Conservation (phyloP, 257 asterid genomes). For the Datura wrightii region DNA sequence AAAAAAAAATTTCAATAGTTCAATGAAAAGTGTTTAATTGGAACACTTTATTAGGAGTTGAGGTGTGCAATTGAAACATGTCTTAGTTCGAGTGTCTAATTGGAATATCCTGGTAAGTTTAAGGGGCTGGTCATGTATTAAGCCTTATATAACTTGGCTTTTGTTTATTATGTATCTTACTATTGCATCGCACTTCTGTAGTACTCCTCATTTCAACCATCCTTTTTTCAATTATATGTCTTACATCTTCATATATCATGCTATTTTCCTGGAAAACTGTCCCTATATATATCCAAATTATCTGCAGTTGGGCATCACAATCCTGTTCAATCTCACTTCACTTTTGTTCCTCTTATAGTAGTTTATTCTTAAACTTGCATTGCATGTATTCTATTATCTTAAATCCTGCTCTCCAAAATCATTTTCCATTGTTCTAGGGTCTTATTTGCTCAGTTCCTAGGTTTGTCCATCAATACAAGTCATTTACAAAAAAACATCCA, state of each 20-base stretch:
- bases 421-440: conserved; percentile 2
- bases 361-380: neutral
- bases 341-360: neutral
- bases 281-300: neutral
- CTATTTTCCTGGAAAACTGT: neutral
- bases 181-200: neutral
- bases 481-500: neutral
- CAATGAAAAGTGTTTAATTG: too few species aligned
- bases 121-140: too few species aligned
- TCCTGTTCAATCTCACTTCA: neutral
- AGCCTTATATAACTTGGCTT: neutral
- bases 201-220: neutral
- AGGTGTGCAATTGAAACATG: too few species aligned
- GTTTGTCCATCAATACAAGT: neutral
- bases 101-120: too few species aligned
- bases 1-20: too few species aligned
- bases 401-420: neutral
- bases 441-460: neutral
- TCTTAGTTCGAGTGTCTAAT: too few species aligned
- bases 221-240: neutral
- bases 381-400: neutral
- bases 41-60: too few species aligned
- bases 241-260: neutral
- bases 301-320: neutral
- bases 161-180: neutral